Evolutionary conservation across 2,329 filamentous ascomycete species (phyloP).

Genomic region (Colletotrichum nymphaeae): DNA sequence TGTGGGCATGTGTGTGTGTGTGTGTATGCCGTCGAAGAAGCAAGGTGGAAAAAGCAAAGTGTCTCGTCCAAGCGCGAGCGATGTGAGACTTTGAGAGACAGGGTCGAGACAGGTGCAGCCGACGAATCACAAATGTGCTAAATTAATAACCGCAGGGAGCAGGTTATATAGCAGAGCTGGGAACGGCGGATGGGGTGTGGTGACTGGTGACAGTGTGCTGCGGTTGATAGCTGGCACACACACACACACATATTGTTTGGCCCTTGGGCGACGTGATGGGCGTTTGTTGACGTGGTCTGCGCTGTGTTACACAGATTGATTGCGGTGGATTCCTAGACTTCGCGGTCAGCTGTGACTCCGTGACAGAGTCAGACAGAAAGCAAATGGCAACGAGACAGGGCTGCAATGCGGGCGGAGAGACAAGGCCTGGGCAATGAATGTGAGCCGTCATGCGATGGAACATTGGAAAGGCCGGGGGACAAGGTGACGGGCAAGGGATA

Average conservation of each 20-base stretch:
- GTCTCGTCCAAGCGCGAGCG: constrained; percentile 19
- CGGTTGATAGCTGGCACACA: too few species aligned
- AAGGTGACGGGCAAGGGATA: background rate
- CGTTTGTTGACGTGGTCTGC: constrained; percentile 24
- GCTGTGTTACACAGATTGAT: constrained; percentile 24
- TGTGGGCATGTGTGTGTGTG: too few species aligned
- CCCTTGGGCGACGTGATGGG: constrained; percentile 1
- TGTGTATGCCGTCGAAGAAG: constrained; percentile 20
- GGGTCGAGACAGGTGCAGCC: constrained; percentile 26
- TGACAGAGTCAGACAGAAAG: constrained; percentile 26
- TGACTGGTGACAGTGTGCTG: too few species aligned
- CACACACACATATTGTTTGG: background rate
- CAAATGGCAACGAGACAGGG: constrained; percentile 27
- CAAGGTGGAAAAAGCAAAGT: constrained; percentile 29
- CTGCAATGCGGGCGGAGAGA: background rate
- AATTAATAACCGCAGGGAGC: constrained; percentile 26
- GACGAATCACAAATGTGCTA: constrained; percentile 13
- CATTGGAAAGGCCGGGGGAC: background rate
- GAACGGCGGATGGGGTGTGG: background rate
- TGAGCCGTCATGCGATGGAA: constrained; percentile 13
- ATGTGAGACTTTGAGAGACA: constrained; percentile 30
- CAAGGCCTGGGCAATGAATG: background rate
- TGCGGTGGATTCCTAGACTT: constrained; percentile 25
- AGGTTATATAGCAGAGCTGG: background rate
- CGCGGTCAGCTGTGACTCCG: constrained; percentile 10